These are phyloP conservation scores for Lachnellula suecica DNA, from an alignment of 2,329 filamentous ascomycete genomes.

Conservation along the genomic window DNA sequence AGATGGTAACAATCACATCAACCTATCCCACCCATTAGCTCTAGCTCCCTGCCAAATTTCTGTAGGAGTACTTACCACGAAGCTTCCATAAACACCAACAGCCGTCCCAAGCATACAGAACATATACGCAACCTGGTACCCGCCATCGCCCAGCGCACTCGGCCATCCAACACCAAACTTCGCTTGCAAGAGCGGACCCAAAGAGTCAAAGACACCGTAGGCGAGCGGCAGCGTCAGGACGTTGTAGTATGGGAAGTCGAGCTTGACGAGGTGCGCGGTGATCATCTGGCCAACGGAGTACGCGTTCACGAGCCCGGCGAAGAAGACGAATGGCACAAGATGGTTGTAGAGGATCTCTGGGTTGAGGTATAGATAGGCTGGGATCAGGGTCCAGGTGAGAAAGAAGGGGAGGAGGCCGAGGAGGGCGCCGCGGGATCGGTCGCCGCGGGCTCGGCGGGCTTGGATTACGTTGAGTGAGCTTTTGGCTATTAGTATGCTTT, in stretches of 20 bases:
- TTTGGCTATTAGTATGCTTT: constrained; percentile 12
- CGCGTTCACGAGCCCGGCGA: constrained; percentile 86
- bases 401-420: constrained; percentile 83
- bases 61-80: constrained; percentile 58
- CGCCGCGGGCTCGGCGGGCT: constrained; percentile 71
- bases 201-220: constrained; percentile 75
- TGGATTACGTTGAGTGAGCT: constrained; percentile 81
- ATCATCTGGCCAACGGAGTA: constrained; percentile 97
- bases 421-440: constrained; percentile 72
- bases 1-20: constrained; percentile 96
- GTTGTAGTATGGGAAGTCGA: constrained; percentile 88
- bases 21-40: constrained; percentile 41
- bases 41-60: background rate
- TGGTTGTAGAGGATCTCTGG: constrained; percentile 80
- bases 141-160: constrained; percentile 68
- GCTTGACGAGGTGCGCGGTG: constrained; percentile 85
- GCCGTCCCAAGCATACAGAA: constrained; percentile 84
- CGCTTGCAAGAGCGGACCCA: constrained; percentile 67
- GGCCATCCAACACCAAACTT: constrained; percentile 66
- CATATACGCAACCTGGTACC: constrained; percentile 90
- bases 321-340: constrained; percentile 85
- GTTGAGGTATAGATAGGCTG: constrained; percentile 79
- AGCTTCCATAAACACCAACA: constrained; percentile 92
- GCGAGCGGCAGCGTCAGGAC: constrained; percentile 76
- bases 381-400: constrained; percentile 73